Conservation (phyloP, 2,329 filamentous ascomycete genomes). For the Nothopassalora personata region DNA sequence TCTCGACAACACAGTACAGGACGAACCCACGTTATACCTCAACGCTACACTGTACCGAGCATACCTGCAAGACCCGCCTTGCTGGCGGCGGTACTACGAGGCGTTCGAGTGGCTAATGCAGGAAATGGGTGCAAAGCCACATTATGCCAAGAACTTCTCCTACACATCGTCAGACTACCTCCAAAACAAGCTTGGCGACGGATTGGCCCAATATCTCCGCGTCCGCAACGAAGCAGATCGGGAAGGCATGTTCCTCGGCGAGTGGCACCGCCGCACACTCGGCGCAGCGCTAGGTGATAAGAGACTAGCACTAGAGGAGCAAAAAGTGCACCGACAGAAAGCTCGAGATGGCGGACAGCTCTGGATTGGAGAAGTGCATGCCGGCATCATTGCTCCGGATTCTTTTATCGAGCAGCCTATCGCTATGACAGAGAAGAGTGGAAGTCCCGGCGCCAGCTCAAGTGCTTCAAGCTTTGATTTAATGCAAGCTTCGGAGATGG, state of each 20-base stretch:
- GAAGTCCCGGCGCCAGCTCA: constrained; percentile 25
- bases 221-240: constrained; percentile 68
- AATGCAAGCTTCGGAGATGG: constrained; percentile 42
- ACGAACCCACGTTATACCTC: constrained; percentile 75
- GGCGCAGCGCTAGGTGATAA: constrained; percentile 32
- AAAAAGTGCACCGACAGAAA: constrained; percentile 32
- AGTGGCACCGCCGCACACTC: constrained; percentile 77
- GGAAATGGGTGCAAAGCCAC: constrained; percentile 72
- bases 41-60: constrained; percentile 87
- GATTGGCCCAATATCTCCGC: constrained; percentile 60
- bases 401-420: constrained; percentile 28
- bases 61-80: constrained; percentile 72
- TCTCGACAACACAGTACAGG: constrained; percentile 64
- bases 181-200: constrained; percentile 61
- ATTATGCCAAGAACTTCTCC: constrained; percentile 91
- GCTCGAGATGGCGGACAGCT: constrained; percentile 42
- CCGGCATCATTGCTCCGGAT: constrained; percentile 23
- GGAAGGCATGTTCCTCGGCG: constrained; percentile 80
- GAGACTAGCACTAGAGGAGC: constrained; percentile 40
- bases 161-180: constrained; percentile 56
- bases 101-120: constrained; percentile 89
- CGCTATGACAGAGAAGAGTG: constrained; percentile 10
- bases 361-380: constrained; percentile 28
- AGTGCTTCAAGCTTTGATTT: constrained; percentile 41
- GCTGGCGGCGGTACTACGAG: constrained; percentile 71